Base-by-base conservation (phyloP, 163 green algal species). In the Scenedesmus sp. region DNA sequence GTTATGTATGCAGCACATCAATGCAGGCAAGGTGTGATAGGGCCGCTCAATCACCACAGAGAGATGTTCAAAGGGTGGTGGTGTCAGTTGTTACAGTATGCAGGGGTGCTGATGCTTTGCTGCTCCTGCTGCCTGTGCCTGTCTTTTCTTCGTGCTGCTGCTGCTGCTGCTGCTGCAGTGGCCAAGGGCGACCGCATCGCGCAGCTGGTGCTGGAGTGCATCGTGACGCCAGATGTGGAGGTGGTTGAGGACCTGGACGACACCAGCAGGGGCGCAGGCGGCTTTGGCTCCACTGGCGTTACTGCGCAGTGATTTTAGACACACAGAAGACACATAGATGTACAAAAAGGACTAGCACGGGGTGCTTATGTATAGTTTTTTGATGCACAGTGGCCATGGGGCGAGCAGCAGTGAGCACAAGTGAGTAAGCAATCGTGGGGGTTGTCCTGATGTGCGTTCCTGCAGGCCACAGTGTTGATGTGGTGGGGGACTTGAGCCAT, bases 121-220 rank as follows among this genome's bases (percentile, higher is more conserved):
- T 64, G 7, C 59, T 64, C 59, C 7, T 64, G 59, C 59, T 10
- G 59, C 59, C 59, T 64, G 62, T 18, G 10, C 2, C 66, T 76
- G 66, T 5, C 66, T 76, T 34, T 34, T 52, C 70, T 52, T n/a
- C 26, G 18, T 52, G 59, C n/a, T 70, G 84, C 57, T 60, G n/a
- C 56, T 74, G 59, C 57, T 74, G 83, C 34, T 82, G 64, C 85
- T 82, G 26, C 79, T 87, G 70, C 96, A 98, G 97, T 99, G 3
- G 98, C 96, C 81, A 90, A 94, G 3, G 98, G 98, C 16, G 98
- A 99, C 93, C 95, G 98, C 55, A 94, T 99, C 34, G 98, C 98
- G 4, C 98, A 99, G 96, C 96, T 99, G 1, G 98, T 99, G 79
- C 93, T 99, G 54, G 98, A 99, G 95, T 92, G 95, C 66, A 99